A percentile compares a stretch with the other conserved stretches of the same genome.
Evolutionary conservation across 2,329 filamentous ascomycete genomes (phyloP).

Genomic region (Albophoma yamanashiensis): DNA sequence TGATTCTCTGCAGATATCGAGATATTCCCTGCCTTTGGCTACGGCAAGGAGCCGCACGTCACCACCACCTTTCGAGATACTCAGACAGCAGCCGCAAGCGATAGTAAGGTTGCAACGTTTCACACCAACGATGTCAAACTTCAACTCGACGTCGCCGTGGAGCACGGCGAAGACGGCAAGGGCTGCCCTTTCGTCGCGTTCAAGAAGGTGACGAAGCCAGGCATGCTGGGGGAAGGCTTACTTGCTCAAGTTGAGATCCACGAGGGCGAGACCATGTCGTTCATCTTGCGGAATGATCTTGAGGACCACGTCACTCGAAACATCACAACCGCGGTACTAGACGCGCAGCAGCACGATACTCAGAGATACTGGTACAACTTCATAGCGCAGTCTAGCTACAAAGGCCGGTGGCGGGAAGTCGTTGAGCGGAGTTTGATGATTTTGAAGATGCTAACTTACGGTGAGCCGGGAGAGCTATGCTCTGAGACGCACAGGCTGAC

Average conservation of each 20-base stretch:
- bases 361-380: slow-evolving; percentile 65
- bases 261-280: slow-evolving; percentile 60
- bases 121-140: slow-evolving; percentile 47
- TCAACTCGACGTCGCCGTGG: slow-evolving; percentile 57
- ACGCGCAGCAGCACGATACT: slow-evolving; percentile 56
- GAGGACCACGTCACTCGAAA: slow-evolving; percentile 44
- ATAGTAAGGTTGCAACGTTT: slow-evolving; percentile 54
- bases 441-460: slow-evolving; percentile 63
- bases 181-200: slow-evolving; percentile 44
- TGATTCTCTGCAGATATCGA: slow-evolving; percentile 41
- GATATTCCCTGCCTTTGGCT: slow-evolving; percentile 63
- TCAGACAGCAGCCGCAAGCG: slow-evolving; percentile 23
- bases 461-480: slow-evolving; percentile 7
- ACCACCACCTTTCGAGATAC: slow-evolving; percentile 41
- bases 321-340: slow-evolving; percentile 47
- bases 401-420: slow-evolving; percentile 62
- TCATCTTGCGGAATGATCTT: slow-evolving; percentile 55
- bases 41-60: slow-evolving; percentile 51
- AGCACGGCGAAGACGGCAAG: slow-evolving; percentile 34
- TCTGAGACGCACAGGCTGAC: background rate
- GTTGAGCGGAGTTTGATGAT: slow-evolving; percentile 62
- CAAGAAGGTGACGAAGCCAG: slow-evolving; percentile 36
- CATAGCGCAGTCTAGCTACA: slow-evolving; percentile 60
- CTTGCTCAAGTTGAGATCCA: slow-evolving; percentile 46
- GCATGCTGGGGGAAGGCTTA: slow-evolving; percentile 51